phyloP scores from a whole-genome alignment of 495 filamentous ascomycete genomes.

The Hypoxylon fragiforme region DNA sequence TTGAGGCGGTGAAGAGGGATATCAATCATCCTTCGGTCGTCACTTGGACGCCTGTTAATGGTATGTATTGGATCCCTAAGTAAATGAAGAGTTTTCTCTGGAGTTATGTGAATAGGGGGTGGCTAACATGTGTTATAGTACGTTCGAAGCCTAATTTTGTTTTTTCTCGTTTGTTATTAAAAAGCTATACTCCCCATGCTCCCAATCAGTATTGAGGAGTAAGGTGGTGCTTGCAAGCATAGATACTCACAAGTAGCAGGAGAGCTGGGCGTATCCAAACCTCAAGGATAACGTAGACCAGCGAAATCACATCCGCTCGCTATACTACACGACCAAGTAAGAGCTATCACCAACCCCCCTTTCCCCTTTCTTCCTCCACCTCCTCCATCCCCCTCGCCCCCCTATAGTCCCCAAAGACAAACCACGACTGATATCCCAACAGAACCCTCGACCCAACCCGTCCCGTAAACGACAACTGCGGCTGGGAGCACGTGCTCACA shows the following conservation, averaged over 20 bases:
- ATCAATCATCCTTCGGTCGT: slow-evolving; percentile 64
- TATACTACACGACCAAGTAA: slow-evolving; percentile 64
- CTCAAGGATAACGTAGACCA: slow-evolving; percentile 56
- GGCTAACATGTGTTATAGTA: slow-evolving; percentile 24
- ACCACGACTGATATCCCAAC: slow-evolving; percentile 6
- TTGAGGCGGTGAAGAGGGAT: slow-evolving; percentile 57
- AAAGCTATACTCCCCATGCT: not conserved
- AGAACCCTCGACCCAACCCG: slow-evolving; percentile 59
- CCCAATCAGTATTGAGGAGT: too few relatives aligned
- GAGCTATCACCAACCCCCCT: slow-evolving; percentile 3
- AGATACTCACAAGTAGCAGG: slow-evolving; percentile 21
- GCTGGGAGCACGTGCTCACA: slow-evolving; percentile 63
- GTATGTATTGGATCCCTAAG: slow-evolving; percentile 8
- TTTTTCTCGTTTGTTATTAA: not conserved
- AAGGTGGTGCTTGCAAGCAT: too few relatives aligned
- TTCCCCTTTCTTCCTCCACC: not conserved
- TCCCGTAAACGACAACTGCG: slow-evolving; percentile 66
- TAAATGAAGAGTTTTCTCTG: not conserved
- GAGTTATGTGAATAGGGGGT: not conserved
- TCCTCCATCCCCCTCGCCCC: not conserved
- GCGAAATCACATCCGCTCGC: slow-evolving; percentile 59
- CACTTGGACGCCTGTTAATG: slow-evolving; percentile 65
- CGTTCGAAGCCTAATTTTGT: slow-evolving; percentile 3
- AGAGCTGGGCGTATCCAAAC: slow-evolving; percentile 62
- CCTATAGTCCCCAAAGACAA: not conserved